Percentiles rank a stretch among this genome's conserved stretches.
phyloP scores from a whole-genome alignment of 805 yeast species.

The Pichia ethanolica region DNA sequence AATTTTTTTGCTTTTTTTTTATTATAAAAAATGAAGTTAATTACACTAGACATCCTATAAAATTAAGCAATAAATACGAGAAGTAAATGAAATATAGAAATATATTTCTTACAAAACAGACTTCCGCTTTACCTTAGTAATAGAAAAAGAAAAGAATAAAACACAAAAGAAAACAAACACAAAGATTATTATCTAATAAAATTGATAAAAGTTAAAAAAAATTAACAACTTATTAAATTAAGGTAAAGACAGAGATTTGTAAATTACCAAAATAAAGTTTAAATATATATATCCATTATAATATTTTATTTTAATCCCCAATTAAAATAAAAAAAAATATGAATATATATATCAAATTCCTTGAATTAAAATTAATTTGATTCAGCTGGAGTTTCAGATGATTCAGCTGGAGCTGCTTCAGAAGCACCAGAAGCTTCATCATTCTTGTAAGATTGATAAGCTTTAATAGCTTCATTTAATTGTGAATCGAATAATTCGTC shows the following conservation, averaged over 20 bases:
- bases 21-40: conserved; percentile 4
- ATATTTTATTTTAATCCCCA: not conserved
- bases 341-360: not conserved
- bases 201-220: conserved; percentile 5
- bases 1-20: not conserved
- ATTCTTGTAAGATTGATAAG: conserved; percentile 85
- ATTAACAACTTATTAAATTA: conserved; percentile 3
- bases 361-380: not conserved
- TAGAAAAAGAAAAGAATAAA: not conserved
- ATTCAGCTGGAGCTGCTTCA: conserved; percentile 7
- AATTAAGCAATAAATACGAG: conserved; percentile 6
- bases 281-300: not conserved
- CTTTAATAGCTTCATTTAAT: conserved; percentile 89
- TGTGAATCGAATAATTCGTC: conserved; percentile 84
- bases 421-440: conserved; percentile 12
- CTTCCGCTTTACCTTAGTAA: not conserved
- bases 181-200: conserved; percentile 2
- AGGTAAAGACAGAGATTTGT: not conserved
- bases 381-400: conserved; percentile 6
- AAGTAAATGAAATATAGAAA: not conserved
- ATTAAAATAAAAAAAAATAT: not conserved
- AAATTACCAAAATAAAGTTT: conserved; percentile 1
- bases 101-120: not conserved
- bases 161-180: conserved; percentile 6
- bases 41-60: conserved; percentile 8